These are phyloP conservation scores for Berberis thunbergii DNA, from an alignment of 164 flowering plant species.

Conservation along the genomic window DNA sequence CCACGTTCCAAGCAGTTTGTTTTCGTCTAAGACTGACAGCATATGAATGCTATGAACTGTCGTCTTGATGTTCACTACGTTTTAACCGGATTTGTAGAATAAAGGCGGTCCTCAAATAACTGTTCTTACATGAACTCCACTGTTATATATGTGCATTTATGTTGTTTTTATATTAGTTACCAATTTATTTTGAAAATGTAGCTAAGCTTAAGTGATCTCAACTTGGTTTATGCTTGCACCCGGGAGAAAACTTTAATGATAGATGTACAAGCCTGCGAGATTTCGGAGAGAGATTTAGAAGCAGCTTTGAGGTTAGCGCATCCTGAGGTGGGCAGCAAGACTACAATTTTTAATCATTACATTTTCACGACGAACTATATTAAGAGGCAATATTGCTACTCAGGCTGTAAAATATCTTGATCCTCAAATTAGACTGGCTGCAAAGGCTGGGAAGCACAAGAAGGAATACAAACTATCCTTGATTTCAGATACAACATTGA, in stretches of 20 bases:
- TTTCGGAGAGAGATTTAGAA: constrained; percentile 83
- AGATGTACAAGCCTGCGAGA: constrained; percentile 91
- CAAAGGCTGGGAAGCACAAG: constrained; percentile 77
- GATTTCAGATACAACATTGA: constrained; percentile 53
- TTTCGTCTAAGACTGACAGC: no score
- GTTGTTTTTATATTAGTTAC: background rate
- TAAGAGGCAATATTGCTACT: constrained; percentile 8
- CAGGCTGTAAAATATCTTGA: constrained; percentile 88
- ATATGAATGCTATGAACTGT: no score
- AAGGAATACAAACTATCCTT: constrained; percentile 71
- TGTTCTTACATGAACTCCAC: background rate
- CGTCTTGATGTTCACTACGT: no score
- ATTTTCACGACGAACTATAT: background rate
- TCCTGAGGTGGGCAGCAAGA: constrained; percentile 52
- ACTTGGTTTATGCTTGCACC: constrained; percentile 93
- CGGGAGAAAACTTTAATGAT: constrained; percentile 92
- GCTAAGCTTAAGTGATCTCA: constrained; percentile 88
- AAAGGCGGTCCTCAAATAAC: no score
- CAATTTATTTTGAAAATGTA: constrained; percentile 26
- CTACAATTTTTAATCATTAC: background rate
- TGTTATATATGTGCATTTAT: background rate
- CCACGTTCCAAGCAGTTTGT: no score
- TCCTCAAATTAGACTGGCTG: constrained; percentile 87
- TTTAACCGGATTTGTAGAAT: no score
- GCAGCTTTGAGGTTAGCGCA: constrained; percentile 81